These are phyloP conservation scores for Lagenidium sp. DNA, from an alignment of 352 stramenopile genomes.

Conservation along the genomic window DNA sequence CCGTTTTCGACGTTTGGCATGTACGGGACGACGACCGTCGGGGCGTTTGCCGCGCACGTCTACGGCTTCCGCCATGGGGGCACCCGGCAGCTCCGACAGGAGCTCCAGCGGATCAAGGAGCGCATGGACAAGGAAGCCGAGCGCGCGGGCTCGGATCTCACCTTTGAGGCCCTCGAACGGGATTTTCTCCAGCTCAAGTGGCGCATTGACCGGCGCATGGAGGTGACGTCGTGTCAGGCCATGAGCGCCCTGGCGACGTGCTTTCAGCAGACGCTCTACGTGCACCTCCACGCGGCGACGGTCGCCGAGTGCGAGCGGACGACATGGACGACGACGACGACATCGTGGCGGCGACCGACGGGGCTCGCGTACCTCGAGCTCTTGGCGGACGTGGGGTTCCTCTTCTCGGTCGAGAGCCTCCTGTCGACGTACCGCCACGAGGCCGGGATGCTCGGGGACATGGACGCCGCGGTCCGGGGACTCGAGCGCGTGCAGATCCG, in stretches of 20 bases:
- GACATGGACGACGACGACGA: too few species aligned
- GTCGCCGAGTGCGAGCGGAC: too few species aligned
- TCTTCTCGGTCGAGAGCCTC: slow-evolving; percentile 79
- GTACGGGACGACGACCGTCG: slow-evolving; percentile 76
- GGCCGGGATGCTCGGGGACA: slow-evolving; percentile 78
- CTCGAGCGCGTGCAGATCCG: slow-evolving; percentile 60
- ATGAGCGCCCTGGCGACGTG: slow-evolving; percentile 79
- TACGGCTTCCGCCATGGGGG: slow-evolving; percentile 78
- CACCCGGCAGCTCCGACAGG: slow-evolving; percentile 62
- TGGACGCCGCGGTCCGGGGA: slow-evolving; percentile 70
- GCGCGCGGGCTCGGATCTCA: slow-evolving; percentile 52
- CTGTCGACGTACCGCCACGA: slow-evolving; percentile 84
- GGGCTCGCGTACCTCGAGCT: slow-evolving; percentile 63
- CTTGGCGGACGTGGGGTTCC: slow-evolving; percentile 49
- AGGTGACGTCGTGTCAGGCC: slow-evolving; percentile 75
- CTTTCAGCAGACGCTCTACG: slow-evolving; percentile 80
- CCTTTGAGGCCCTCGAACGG: slow-evolving; percentile 58
- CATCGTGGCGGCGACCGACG: slow-evolving; percentile 18
- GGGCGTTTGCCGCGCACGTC: slow-evolving; percentile 74
- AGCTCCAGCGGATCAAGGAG: slow-evolving; percentile 42
- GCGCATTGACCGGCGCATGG: slow-evolving; percentile 73
- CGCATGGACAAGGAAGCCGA: slow-evolving; percentile 43
- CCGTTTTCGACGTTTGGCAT: slow-evolving; percentile 54
- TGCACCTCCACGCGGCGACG: slow-evolving; percentile 65
- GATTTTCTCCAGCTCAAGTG: slow-evolving; percentile 79